Percentiles rank a stretch among this genome's conserved stretches.
phyloP scores from a whole-genome alignment of 2,329 filamentous ascomycete species.

The Alternaria angustiovoidea region DNA sequence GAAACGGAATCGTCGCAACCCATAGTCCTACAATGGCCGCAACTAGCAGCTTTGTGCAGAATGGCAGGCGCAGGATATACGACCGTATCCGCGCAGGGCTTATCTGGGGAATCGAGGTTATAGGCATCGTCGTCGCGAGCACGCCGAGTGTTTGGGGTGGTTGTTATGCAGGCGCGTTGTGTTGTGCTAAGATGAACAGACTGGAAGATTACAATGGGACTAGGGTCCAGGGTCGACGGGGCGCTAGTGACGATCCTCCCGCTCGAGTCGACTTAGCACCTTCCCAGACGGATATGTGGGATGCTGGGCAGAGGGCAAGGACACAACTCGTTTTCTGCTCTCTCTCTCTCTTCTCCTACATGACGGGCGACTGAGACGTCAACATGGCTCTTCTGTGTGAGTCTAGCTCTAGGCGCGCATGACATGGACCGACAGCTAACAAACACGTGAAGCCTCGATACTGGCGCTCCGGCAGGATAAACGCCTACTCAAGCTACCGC shows the following conservation, averaged over 20 bases:
- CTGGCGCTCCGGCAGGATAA: conserved; percentile 80
- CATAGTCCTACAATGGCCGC: conserved; percentile 73
- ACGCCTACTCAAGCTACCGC: conserved; percentile 81
- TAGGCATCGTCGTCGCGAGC: conserved; percentile 29
- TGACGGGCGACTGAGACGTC: conserved; percentile 16
- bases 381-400: conserved; percentile 50
- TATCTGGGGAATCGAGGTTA: conserved; percentile 65
- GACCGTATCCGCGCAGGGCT: conserved; percentile 78
- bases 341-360: conserved; percentile 4
- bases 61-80: conserved; percentile 83
- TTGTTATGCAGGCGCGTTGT: conserved; percentile 24
- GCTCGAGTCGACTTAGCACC: conserved; percentile 16
- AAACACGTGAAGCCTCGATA: conserved; percentile 58
- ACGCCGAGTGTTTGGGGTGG: conserved; percentile 19
- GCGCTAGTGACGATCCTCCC: conserved; percentile 27
- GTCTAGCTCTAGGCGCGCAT: conserved; percentile 5
- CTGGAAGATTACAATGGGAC: conserved; percentile 17
- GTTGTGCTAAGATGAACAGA: conserved; percentile 11
- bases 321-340: conserved; percentile 17
- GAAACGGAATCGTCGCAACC: conserved; percentile 71
- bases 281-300: conserved; percentile 20
- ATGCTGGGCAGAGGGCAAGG: conserved; percentile 23
- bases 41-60: conserved; percentile 80
- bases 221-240: conserved; percentile 22
- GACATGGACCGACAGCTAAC: conserved; percentile 22